phyloP scores from a whole-genome alignment of 257 asterid genomes.

The Penstemon davidsonii region DNA sequence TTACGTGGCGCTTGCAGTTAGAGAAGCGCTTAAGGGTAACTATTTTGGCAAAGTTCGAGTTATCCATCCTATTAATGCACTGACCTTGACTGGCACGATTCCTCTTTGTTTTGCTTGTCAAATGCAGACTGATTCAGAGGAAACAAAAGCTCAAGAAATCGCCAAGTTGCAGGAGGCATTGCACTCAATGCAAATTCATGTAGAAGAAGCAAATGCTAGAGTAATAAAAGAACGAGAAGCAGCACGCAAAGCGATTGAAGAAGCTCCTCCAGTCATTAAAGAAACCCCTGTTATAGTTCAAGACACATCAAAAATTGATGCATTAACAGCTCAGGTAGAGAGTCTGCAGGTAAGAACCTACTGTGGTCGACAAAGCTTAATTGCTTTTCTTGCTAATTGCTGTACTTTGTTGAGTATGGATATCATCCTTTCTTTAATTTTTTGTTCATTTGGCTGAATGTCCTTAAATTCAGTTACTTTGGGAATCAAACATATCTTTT shows the following conservation, averaged over 20 bases:
- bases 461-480: constrained; percentile 19
- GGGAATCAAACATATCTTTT: constrained; percentile 4
- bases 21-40: constrained; percentile 92
- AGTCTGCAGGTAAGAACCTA: constrained; percentile 63
- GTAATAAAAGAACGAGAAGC: constrained; percentile 86
- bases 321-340: constrained; percentile 77
- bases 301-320: constrained; percentile 84
- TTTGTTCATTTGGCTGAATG: constrained; percentile 17
- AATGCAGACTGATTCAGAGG: constrained; percentile 91
- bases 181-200: constrained; percentile 69
- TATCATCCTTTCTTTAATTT: constrained; percentile 13
- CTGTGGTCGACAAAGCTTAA: constrained; percentile 4
- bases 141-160: constrained; percentile 85
- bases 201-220: constrained; percentile 89
- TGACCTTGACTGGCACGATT: constrained; percentile 27
- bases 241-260: constrained; percentile 88
- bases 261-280: constrained; percentile 95
- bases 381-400: constrained; percentile 20
- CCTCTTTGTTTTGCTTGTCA: constrained; percentile 34
- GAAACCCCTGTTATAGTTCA: constrained; percentile 93
- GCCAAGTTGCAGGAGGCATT: constrained; percentile 83
- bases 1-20: constrained; percentile 96
- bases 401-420: constrained; percentile 15
- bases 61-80: constrained; percentile 21
- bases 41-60: constrained; percentile 20